Conservation (phyloP, 2,329 filamentous ascomycete species). For the Zymoseptoria brevis region DNA sequence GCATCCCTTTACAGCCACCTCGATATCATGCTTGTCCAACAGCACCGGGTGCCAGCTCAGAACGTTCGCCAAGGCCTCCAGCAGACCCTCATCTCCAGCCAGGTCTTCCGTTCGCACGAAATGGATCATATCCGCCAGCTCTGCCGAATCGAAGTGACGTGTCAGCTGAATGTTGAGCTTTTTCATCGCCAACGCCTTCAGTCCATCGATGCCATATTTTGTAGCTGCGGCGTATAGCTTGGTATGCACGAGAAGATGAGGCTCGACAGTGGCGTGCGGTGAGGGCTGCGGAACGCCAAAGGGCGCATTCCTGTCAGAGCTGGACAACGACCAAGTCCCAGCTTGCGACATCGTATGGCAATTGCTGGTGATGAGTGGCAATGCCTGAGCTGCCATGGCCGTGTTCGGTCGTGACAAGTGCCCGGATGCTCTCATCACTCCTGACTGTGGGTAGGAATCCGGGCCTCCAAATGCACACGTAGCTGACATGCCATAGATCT, state of each 20-base stretch:
- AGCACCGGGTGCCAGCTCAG: conserved; percentile 20
- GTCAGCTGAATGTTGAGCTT: conserved; percentile 23
- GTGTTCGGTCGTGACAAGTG: conserved; percentile 13
- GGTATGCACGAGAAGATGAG: conserved; percentile 18
- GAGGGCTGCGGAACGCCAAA: conserved; percentile 13
- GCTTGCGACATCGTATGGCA: neutral
- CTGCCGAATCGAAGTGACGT: conserved; percentile 20
- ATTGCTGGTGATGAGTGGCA: conserved; percentile 6
- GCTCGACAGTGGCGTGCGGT: conserved; percentile 15
- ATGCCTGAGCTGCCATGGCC: conserved; percentile 17
- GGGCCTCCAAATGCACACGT: conserved; percentile 21
- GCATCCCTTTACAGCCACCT: conserved; percentile 22
- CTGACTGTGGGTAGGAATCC: conserved; percentile 1
- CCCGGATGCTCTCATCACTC: neutral
- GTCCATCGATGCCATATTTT: conserved; percentile 19
- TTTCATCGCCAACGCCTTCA: conserved; percentile 19
- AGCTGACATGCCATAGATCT: conserved; percentile 20
- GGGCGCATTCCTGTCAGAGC: neutral
- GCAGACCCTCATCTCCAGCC: conserved; percentile 24
- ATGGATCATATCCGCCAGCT: conserved; percentile 26
- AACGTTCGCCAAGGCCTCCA: conserved; percentile 23
- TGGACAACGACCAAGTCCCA: neutral
- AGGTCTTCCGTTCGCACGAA: conserved; percentile 23
- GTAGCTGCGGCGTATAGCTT: conserved; percentile 21
- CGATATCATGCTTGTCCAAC: conserved; percentile 23